A percentile compares a stretch with the other conserved stretches of the same genome.
phyloP scores from a whole-genome alignment of 164 flowering plant species.

The Cinnamomum micranthum region DNA sequence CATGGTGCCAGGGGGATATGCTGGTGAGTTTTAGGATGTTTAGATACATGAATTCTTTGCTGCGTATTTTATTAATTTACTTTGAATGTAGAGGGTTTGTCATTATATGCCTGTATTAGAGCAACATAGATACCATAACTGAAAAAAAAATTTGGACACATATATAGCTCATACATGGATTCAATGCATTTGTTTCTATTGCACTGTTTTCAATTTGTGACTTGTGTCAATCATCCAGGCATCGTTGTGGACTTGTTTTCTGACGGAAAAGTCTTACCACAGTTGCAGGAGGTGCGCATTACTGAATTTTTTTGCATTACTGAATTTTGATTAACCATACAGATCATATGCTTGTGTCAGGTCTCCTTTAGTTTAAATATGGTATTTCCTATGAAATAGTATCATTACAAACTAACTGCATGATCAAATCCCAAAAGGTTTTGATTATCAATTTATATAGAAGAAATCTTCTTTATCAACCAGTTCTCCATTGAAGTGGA shows the following conservation, averaged over 20 bases:
- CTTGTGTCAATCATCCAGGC: constrained; percentile 38
- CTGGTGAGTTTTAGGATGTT: constrained; percentile 36
- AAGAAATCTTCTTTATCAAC: too few relatives aligned
- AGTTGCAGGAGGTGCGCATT: constrained; percentile 52
- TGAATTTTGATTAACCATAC: background rate
- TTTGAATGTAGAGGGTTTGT: background rate
- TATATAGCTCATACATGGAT: background rate
- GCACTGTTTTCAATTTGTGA: background rate
- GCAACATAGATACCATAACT: background rate
- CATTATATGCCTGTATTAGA: background rate
- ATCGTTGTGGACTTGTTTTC: constrained; percentile 76
- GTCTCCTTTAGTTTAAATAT: background rate
- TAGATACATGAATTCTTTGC: background rate
- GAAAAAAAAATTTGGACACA: too few relatives aligned
- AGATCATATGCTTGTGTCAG: constrained; percentile 7
- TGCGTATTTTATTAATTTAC: background rate
- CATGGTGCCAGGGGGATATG: constrained; percentile 48
- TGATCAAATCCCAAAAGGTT: background rate
- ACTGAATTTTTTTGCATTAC: background rate
- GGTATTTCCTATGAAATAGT: background rate
- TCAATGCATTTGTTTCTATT: background rate
- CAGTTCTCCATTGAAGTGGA: background rate
- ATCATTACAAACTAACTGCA: background rate
- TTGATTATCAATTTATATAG: background rate
- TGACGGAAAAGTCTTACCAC: constrained; percentile 59